A percentile compares a stretch with the other conserved stretches of the same genome.
phyloP scores from a whole-genome alignment of 306 rosid species.

The Ziziphus jujuba region DNA sequence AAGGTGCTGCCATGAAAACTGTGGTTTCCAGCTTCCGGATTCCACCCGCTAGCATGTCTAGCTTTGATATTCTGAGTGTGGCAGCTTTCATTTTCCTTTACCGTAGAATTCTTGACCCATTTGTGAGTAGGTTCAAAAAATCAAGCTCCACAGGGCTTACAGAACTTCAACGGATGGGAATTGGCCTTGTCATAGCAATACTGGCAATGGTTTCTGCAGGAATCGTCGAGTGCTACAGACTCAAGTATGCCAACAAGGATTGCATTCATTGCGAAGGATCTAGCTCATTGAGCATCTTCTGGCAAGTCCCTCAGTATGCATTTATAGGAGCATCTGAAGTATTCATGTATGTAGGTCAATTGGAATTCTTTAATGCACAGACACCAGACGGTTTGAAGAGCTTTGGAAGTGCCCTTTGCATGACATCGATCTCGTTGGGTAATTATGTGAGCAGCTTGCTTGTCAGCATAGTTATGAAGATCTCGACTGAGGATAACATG shows the following conservation, averaged over 20 bases:
- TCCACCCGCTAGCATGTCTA: conserved; percentile 98
- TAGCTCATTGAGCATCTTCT: conserved; percentile 86
- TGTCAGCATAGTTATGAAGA: conserved; percentile 90
- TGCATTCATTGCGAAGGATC: conserved; percentile 67
- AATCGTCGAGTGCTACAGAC: conserved; percentile 82
- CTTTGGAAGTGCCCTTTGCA: conserved; percentile 95
- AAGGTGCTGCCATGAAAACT: conserved; percentile 97
- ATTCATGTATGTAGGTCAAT: conserved; percentile 96
- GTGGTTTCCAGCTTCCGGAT: conserved; percentile 64
- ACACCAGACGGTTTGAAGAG: conserved; percentile 97
- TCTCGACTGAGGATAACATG: conserved; percentile 88
- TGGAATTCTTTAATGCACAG: conserved; percentile 97
- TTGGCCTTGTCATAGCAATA: conserved; percentile 90
- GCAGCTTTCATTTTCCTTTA: conserved; percentile 85
- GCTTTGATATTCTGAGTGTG: conserved; percentile 92
- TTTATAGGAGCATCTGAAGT: conserved; percentile 97
- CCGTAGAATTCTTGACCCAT: conserved; percentile 80
- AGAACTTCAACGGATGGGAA: conserved; percentile 96
- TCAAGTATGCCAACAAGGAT: conserved; percentile 62
- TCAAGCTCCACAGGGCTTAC: conserved; percentile 71
- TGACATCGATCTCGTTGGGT: conserved; percentile 96
- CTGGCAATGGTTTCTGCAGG: conserved; percentile 97
- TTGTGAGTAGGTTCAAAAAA: conserved; percentile 66
- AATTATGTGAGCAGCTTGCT: conserved; percentile 92
- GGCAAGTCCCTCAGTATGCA: conserved; percentile 97